Evolutionary conservation across 2,329 filamentous ascomycete genomes (phyloP).

Genomic region (Beauveria asiatica): DNA sequence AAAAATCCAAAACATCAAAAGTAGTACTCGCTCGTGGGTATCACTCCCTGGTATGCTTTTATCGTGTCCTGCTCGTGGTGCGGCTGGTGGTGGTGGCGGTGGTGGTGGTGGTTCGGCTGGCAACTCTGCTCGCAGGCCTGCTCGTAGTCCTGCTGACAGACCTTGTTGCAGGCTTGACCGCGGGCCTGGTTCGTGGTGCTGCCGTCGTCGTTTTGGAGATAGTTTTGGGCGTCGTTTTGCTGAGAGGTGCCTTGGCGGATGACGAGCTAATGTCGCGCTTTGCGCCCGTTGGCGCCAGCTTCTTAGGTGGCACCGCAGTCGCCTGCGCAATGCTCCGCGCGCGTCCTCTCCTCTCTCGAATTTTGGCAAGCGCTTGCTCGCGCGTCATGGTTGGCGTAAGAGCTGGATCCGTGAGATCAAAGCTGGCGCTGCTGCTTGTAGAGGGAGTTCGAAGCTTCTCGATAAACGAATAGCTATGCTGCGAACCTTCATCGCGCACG

Average conservation of each 20-base stretch:
- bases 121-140: not conserved
- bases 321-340: constrained; percentile 58
- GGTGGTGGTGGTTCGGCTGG: not conserved
- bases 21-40: not conserved
- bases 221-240: constrained; percentile 3
- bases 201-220: constrained; percentile 1
- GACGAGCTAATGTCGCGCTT: constrained; percentile 43
- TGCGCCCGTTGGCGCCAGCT: constrained; percentile 36
- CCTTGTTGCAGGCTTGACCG: not conserved
- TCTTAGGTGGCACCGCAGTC: constrained; percentile 45
- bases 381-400: constrained; percentile 59
- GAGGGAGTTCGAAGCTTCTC: constrained; percentile 39
- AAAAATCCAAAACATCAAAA: not conserved
- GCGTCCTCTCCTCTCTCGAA: constrained; percentile 62
- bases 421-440: constrained; percentile 30
- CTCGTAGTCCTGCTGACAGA: constrained; percentile 6
- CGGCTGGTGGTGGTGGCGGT: constrained; percentile 2
- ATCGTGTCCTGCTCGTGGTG: constrained; percentile 7
- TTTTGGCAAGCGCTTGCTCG: constrained; percentile 67
- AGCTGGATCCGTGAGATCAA: constrained; percentile 49
- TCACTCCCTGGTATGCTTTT: not conserved
- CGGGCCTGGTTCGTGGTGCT: not conserved
- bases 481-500: constrained; percentile 35
- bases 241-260: constrained; percentile 21
- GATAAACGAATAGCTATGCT: constrained; percentile 32